Evolutionary conservation across 139 green algal species (phyloP).

Genomic region (Raphidocelis subcapitata): DNA sequence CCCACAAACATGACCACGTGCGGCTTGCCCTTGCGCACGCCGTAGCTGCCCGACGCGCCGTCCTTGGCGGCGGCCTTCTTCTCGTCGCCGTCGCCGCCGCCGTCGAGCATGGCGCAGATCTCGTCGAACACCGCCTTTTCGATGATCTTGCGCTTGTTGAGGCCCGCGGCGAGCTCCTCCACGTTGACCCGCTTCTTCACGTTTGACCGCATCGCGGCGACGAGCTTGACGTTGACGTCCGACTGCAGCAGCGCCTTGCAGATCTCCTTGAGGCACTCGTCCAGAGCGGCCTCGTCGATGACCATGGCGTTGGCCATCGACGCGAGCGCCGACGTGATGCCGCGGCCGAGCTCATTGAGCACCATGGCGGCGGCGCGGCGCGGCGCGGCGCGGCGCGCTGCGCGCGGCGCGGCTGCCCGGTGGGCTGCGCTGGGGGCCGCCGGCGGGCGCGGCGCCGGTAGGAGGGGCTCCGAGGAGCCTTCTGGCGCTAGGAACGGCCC

Average conservation of each 20-base stretch:
- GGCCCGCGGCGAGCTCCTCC: conserved; percentile 79
- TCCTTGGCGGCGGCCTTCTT: conserved; percentile 25
- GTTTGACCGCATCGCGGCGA: conserved; percentile 73
- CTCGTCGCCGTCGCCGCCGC: conserved; percentile 46
- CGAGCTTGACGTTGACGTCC: conserved; percentile 35
- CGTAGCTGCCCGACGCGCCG: conserved; percentile 7
- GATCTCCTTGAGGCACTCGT: conserved; percentile 96
- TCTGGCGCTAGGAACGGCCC: no score
- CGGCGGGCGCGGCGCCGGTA: no score
- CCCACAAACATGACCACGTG: conserved; percentile 99
- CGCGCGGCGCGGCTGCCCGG: no score
- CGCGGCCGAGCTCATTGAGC: conserved; percentile 86
- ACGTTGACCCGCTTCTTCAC: conserved; percentile 93
- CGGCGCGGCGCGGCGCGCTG: no score
- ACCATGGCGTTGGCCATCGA: conserved; percentile 65
- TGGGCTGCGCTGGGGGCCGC: no score
- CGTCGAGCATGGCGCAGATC: conserved; percentile 83
- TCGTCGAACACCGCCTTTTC: conserved; percentile 95
- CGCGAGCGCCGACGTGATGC: conserved; percentile 83
- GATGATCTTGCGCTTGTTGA: conserved; percentile 94
- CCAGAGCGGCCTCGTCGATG: conserved; percentile 92
- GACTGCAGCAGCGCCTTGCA: conserved; percentile 81
- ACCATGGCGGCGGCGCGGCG: conserved; percentile 75
- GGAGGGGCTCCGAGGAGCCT: no score
- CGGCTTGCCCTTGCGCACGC: conserved; percentile 83